These are phyloP conservation scores for Pseudocercospora pini-densiflorae DNA, from an alignment of 2,329 filamentous ascomycete genomes.

Conservation along the genomic window DNA sequence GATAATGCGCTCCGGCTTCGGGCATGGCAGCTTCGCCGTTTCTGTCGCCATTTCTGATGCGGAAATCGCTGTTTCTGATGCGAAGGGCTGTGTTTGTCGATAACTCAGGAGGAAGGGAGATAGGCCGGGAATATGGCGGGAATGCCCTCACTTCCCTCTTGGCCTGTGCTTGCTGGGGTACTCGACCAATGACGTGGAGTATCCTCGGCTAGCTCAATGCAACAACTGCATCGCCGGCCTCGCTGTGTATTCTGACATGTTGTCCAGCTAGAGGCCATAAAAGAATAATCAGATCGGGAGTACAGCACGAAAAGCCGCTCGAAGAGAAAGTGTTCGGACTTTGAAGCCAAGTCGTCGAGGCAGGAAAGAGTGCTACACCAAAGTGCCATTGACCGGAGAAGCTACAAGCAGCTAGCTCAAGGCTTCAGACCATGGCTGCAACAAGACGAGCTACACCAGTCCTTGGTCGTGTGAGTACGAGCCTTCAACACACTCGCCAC, in stretches of 20 bases:
- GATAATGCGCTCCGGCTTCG: not conserved
- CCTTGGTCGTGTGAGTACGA: not conserved
- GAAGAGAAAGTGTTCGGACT: not conserved
- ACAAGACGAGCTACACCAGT: not conserved
- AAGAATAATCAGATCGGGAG: not conserved
- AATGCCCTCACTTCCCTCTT: not conserved
- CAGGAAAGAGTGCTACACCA: not conserved
- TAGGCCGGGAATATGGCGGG: not conserved
- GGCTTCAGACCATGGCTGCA: not conserved
- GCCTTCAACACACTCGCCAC: not conserved
- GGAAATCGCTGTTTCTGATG: not conserved
- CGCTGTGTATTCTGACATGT: not conserved
- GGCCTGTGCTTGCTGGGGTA: not conserved
- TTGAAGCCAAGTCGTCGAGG: not conserved
- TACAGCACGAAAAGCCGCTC: not conserved
- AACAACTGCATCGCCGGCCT: slow-evolving; percentile 1
- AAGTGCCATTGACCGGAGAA: not conserved
- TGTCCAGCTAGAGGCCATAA: not conserved
- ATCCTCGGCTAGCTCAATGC: slow-evolving; percentile 4
- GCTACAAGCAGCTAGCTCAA: not conserved
- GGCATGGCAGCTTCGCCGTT: not conserved
- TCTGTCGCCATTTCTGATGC: not conserved
- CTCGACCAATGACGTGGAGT: not conserved
- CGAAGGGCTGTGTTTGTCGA: not conserved
- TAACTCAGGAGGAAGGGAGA: not conserved